Base-by-base conservation (phyloP, 345 rosid species). In the Rubroshorea leprosula region DNA sequence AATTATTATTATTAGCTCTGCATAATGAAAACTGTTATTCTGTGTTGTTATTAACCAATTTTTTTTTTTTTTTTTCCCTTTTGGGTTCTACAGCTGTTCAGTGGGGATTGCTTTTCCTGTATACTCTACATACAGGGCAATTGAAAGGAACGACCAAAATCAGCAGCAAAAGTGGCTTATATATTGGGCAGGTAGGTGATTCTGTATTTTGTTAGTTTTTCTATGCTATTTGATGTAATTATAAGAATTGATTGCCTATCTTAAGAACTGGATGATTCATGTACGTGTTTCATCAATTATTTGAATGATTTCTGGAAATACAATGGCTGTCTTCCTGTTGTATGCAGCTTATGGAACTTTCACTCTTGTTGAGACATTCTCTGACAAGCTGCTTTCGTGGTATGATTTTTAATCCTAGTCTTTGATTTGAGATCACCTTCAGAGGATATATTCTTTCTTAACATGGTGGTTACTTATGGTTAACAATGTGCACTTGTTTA, bases 261-360 rank as follows among this genome's bases (percentile, higher is more conserved):
- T n/a, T n/a, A n/a, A n/a, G n/a, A n/a, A n/a, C n/a, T n/a, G n/a
- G n/a, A n/a, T n/a, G n/a, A n/a, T n/a, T n/a, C n/a, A n/a, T n/a
- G 9, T 29, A 29, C 9, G 5, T 9, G 13, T n/a, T 29, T 61
- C 31, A 23, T 23, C 25, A 10, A 51, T 45, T 22, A 21, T 27
- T 52, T 46, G 18, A 44, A 44, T 19, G 27, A 31, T 41, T 23
- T 62, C 53, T 55, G 49, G 47, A 25, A 19, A n/a, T n/a, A n/a
- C n/a, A 10, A 1, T 15, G n/a, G 16, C 58, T 9, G 58, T 25
- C 39, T 56, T 63, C 23, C 49, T 15, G 47, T 58, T 23, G 4
- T 58, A 77, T 35, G 69, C 77, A 80, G 80, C 71, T 48, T 80
- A 72, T 68, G 82, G 85, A 73, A 65, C 82, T 38, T 75, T 77